Conservation (phyloP, 2,329 filamentous ascomycete genomes). For the Curvularia verruculosa region DNA sequence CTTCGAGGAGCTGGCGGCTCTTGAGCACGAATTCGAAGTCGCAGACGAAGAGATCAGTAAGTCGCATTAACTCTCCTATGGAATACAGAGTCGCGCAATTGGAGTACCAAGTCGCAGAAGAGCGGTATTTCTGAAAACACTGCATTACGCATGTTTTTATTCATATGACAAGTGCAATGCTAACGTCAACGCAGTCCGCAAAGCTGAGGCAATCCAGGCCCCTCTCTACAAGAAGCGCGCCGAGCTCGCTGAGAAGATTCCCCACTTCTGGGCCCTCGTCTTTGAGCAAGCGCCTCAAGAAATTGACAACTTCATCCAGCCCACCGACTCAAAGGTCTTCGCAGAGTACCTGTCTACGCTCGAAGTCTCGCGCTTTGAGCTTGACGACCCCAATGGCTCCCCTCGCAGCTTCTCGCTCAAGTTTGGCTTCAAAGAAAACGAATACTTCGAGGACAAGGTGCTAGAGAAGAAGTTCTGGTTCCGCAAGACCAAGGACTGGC, state of each 20-base stretch:
- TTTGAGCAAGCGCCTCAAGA: slow-evolving; percentile 85
- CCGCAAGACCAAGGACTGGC: slow-evolving; percentile 72
- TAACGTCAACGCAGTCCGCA: slow-evolving; percentile 64
- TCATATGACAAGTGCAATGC: not conserved
- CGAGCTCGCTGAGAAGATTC: slow-evolving; percentile 72
- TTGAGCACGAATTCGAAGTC: slow-evolving; percentile 85
- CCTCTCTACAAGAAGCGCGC: slow-evolving; percentile 79
- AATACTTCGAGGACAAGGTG: slow-evolving; percentile 77
- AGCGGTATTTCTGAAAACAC: not conserved
- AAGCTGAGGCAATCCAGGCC: slow-evolving; percentile 70
- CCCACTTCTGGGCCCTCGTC: slow-evolving; percentile 93
- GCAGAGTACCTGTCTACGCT: slow-evolving; percentile 70
- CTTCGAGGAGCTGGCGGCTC: slow-evolving; percentile 77
- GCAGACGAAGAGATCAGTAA: slow-evolving; percentile 82
- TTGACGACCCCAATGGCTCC: slow-evolving; percentile 70
- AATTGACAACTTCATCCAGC: slow-evolving; percentile 86
- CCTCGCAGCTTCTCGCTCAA: slow-evolving; percentile 75
- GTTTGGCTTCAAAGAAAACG: slow-evolving; percentile 81
- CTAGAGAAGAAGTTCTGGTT: slow-evolving; percentile 94
- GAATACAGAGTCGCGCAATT: not conserved
- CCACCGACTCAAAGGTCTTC: slow-evolving; percentile 76
- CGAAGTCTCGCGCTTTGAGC: slow-evolving; percentile 80
- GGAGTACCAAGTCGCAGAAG: not conserved
- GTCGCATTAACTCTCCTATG: slow-evolving; percentile 3
- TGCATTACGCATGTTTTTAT: not conserved